Percentiles rank a stretch among this genome's conserved stretches.
Evolutionary conservation across 2,329 filamentous ascomycete genomes (phyloP).

Genomic region (Aspergillus sclerotialis): DNA sequence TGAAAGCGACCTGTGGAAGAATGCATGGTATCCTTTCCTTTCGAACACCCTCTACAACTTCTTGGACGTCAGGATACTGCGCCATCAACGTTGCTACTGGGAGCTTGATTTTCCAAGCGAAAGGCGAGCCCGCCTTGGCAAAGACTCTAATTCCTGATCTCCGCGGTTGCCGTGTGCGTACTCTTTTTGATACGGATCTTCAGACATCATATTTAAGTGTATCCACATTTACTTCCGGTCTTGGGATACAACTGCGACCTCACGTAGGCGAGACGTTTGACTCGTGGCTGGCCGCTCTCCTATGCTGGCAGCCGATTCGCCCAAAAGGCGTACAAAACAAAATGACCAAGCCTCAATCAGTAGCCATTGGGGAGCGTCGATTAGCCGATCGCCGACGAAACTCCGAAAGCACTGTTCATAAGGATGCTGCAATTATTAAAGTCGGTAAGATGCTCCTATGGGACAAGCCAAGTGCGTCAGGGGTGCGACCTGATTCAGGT

Average conservation of each 20-base stretch:
- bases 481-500: slow-evolving; percentile 25
- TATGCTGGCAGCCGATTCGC: slow-evolving; percentile 46
- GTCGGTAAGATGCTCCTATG: slow-evolving; percentile 85
- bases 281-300: slow-evolving; percentile 45
- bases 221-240: slow-evolving; percentile 40
- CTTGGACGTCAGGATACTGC: slow-evolving; percentile 46
- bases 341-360: slow-evolving; percentile 43
- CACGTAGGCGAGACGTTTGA: slow-evolving; percentile 46
- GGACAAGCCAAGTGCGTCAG: slow-evolving; percentile 63
- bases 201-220: slow-evolving; percentile 43
- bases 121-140: slow-evolving; percentile 41
- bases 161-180: slow-evolving; percentile 43
- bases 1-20: slow-evolving; percentile 46
- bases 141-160: slow-evolving; percentile 45
- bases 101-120: slow-evolving; percentile 45
- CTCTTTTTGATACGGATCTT: slow-evolving; percentile 40
- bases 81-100: slow-evolving; percentile 46
- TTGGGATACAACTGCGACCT: slow-evolving; percentile 41
- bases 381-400: slow-evolving; percentile 37
- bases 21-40: slow-evolving; percentile 49
- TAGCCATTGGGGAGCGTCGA: slow-evolving; percentile 37
- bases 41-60: slow-evolving; percentile 32
- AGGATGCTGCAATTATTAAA: slow-evolving; percentile 83
- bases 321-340: slow-evolving; percentile 45
- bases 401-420: slow-evolving; percentile 47